Evolutionary conservation across 2,329 filamentous ascomycete genomes (phyloP).

Genomic region (Penicillium glabrum): DNA sequence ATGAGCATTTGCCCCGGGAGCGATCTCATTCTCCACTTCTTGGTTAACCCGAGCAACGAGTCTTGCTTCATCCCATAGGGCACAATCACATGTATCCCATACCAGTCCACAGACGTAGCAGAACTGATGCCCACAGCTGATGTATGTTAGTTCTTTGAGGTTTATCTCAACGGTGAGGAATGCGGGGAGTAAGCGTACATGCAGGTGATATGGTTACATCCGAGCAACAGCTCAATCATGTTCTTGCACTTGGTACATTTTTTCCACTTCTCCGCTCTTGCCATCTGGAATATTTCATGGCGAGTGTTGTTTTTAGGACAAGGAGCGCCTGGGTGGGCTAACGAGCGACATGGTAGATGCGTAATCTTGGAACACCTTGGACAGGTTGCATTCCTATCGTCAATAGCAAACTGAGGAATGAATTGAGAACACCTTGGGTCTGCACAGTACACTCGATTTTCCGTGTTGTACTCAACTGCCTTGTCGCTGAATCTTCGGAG

Average conservation of each 20-base stretch:
- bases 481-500: constrained; percentile 10
- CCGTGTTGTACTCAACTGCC: constrained; percentile 12
- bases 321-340: constrained; percentile 14
- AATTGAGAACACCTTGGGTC: constrained; percentile 20
- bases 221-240: constrained; percentile 13
- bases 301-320: constrained; percentile 16
- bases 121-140: background rate
- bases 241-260: constrained; percentile 13
- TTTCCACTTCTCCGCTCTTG: constrained; percentile 6
- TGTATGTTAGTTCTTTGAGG: constrained; percentile 22
- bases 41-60: constrained; percentile 3
- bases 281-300: constrained; percentile 11
- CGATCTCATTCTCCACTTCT: constrained; percentile 8
- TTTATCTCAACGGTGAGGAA: background rate
- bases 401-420: constrained; percentile 14
- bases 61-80: constrained; percentile 9
- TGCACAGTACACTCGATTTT: constrained; percentile 20
- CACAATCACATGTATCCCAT: background rate
- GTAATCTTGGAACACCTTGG: constrained; percentile 12
- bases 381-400: constrained; percentile 12
- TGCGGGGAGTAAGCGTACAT: constrained; percentile 6
- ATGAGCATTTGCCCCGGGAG: background rate
- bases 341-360: constrained; percentile 14
- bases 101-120: constrained; percentile 1
- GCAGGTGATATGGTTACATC: constrained; percentile 20